Conservation (phyloP, 1,284 basidiomycete genomes). For the Ustilago sp. region DNA sequence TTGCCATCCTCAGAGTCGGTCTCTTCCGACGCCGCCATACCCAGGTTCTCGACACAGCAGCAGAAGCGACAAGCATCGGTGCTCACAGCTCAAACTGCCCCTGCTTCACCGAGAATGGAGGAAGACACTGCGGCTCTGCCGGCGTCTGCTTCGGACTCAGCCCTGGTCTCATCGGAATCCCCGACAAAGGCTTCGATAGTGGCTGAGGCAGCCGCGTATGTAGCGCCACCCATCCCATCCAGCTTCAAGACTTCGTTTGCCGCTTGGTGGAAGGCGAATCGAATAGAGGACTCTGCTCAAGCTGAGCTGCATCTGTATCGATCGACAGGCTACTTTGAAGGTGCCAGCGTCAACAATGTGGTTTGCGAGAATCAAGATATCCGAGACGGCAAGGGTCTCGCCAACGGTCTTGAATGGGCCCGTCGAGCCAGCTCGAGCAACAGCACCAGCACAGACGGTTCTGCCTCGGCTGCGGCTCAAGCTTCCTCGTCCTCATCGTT, state of each 20-base stretch:
- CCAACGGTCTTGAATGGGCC: conserved; percentile 30
- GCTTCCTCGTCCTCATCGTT: conserved; percentile 12
- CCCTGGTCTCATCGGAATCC: conserved; percentile 9
- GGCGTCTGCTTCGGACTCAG: conserved; percentile 35
- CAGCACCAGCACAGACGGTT: background rate
- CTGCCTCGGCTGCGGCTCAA: background rate
- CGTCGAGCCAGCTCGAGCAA: conserved; percentile 6
- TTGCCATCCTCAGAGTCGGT: conserved; percentile 10
- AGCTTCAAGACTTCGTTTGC: conserved; percentile 53
- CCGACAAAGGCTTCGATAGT: conserved; percentile 5
- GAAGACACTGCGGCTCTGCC: conserved; percentile 12
- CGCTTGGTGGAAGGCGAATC: conserved; percentile 56
- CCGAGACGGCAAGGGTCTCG: conserved; percentile 43
- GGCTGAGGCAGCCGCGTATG: conserved; percentile 20
- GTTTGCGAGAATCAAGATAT: conserved; percentile 41
- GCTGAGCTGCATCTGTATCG: conserved; percentile 59
- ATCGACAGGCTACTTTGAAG: conserved; percentile 55
- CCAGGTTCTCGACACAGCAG: conserved; percentile 12
- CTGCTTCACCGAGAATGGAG: conserved; percentile 17
- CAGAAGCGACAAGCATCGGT: conserved; percentile 39
- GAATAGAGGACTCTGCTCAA: conserved; percentile 50
- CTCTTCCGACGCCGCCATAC: conserved; percentile 7
- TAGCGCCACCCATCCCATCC: conserved; percentile 54
- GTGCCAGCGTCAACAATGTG: conserved; percentile 56
- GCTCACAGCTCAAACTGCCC: conserved; percentile 30